Conservation (phyloP, 2,329 filamentous ascomycete species). For the Aspergillus glaucus region DNA sequence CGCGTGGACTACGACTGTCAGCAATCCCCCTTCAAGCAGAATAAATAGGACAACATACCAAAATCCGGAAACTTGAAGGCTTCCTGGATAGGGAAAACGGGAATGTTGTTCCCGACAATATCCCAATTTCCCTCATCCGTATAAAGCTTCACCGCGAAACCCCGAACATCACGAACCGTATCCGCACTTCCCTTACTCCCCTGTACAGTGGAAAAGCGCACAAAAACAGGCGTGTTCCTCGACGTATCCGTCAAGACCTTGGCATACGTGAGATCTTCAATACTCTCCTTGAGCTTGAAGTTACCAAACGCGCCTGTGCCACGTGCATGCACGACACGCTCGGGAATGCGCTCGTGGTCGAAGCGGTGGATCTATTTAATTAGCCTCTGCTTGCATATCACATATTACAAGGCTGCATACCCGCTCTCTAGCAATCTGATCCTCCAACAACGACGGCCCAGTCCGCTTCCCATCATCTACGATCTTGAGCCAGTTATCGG, state of each 20-base stretch:
- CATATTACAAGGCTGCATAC: constrained; percentile 33
- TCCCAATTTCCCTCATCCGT: constrained; percentile 72
- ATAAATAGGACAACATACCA: constrained; percentile 16
- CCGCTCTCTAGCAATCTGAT: constrained; percentile 67
- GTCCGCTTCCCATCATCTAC: constrained; percentile 46
- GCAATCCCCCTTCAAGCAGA: too few species aligned
- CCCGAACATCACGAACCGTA: constrained; percentile 69
- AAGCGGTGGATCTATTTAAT: constrained; percentile 52
- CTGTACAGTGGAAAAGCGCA: constrained; percentile 69
- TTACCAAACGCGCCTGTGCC: constrained; percentile 60
- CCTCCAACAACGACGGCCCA: constrained; percentile 54
- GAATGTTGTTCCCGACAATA: constrained; percentile 65
- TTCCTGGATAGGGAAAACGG: constrained; percentile 71
- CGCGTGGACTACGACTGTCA: constrained; percentile 22
- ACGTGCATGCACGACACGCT: constrained; percentile 62
- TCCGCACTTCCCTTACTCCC: constrained; percentile 67
- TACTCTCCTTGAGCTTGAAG: constrained; percentile 60
- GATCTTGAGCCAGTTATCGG: constrained; percentile 68
- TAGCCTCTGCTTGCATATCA: background rate
- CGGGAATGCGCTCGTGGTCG: constrained; percentile 66
- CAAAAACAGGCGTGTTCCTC: constrained; percentile 56
- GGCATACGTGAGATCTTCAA: constrained; percentile 57
- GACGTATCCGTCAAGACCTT: constrained; percentile 62
- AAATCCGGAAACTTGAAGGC: constrained; percentile 68
- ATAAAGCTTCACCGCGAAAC: constrained; percentile 70